Evolutionary conservation across 2,329 filamentous ascomycete genomes (phyloP).

Genomic region (Alternaria hordeiaustralica): DNA sequence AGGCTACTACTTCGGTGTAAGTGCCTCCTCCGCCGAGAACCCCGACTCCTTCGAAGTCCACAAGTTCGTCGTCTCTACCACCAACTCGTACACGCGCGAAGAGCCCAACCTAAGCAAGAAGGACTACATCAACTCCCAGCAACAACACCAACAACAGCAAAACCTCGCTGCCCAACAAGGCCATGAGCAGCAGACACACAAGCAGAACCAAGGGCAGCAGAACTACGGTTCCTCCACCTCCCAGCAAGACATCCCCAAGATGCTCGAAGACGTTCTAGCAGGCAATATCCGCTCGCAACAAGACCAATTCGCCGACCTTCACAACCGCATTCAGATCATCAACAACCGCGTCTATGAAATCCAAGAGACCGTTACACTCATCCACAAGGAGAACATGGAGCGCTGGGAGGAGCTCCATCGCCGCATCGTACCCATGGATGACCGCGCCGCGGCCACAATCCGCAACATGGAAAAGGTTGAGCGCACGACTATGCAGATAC

Average conservation of each 20-base stretch:
- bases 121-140: constrained; percentile 38
- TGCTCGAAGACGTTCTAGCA: constrained; percentile 54
- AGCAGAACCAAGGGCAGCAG: constrained; percentile 27
- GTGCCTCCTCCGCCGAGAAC: constrained; percentile 85
- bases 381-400: constrained; percentile 61
- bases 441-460: constrained; percentile 48
- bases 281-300: constrained; percentile 54
- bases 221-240: constrained; percentile 30
- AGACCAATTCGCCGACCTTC: constrained; percentile 80
- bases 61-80: constrained; percentile 76
- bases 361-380: constrained; percentile 62
- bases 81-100: constrained; percentile 44
- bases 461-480: constrained; percentile 62
- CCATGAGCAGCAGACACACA: constrained; percentile 32
- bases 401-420: constrained; percentile 62
- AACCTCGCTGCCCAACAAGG: constrained; percentile 33
- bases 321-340: constrained; percentile 79
- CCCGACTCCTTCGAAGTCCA: constrained; percentile 95
- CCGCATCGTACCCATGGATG: constrained; percentile 39
- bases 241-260: constrained; percentile 38
- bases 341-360: constrained; percentile 72
- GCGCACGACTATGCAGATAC: constrained; percentile 56
- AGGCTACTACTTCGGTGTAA: constrained; percentile 86
- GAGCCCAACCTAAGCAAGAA: constrained; percentile 37
- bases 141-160: constrained; percentile 35